phyloP scores from a whole-genome alignment of 345 rosid genomes.

The Gossypium ekmanianum region DNA sequence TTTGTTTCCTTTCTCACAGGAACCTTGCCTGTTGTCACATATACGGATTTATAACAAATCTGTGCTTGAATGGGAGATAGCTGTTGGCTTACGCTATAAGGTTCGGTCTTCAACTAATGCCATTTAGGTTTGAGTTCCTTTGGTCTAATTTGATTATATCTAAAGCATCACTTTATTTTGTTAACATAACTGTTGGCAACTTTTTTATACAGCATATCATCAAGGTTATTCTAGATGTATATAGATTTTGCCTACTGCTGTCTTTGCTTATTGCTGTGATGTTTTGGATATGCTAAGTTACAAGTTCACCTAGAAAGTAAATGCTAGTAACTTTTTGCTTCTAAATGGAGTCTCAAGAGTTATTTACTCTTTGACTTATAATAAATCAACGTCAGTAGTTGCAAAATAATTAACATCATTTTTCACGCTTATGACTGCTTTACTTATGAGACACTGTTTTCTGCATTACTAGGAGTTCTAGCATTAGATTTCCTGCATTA shows the following conservation, averaged over 20 bases:
- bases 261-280: neutral
- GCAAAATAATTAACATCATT: neutral
- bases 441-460: neutral
- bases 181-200: neutral
- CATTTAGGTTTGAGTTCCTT: conserved; percentile 4
- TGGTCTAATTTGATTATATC: neutral
- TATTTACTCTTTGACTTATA: neutral
- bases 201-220: neutral
- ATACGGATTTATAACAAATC: conserved; percentile 76
- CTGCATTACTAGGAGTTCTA: neutral
- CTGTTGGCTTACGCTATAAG: conserved; percentile 79
- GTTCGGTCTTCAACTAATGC: conserved; percentile 28
- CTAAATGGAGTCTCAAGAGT: neutral
- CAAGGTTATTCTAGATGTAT: neutral
- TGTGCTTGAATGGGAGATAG: conserved; percentile 85
- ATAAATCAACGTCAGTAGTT: neutral
- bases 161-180: neutral
- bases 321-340: neutral
- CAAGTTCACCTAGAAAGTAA: neutral
- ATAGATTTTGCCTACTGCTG: neutral
- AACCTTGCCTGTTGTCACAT: conserved; percentile 74
- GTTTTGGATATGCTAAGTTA: conserved; percentile 3
- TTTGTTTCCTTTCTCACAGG: conserved; percentile 41
- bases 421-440: neutral
- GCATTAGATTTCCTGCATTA: neutral